A percentile compares a stretch with the other conserved stretches of the same genome.
Evolutionary conservation across 441 rosid species (phyloP).

Genomic region (Bruguiera hainesii): DNA sequence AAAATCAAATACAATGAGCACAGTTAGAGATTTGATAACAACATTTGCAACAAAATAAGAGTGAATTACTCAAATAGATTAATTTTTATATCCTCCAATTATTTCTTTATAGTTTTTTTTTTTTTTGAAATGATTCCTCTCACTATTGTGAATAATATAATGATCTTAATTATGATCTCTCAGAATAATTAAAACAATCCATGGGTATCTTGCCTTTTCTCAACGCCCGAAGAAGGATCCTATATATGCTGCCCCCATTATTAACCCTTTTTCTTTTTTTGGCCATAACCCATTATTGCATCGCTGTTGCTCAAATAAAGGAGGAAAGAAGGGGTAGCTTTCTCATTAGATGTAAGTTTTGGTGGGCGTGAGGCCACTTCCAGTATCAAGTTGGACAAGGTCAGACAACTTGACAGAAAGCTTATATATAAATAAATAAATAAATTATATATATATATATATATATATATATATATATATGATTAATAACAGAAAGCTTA

Average conservation of each 20-base stretch:
- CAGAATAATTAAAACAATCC: slow-evolving; percentile 3
- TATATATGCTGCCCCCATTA: not conserved
- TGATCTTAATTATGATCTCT: not conserved
- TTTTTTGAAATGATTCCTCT: slow-evolving; percentile 11
- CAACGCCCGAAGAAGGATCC: slow-evolving; percentile 1
- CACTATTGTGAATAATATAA: slow-evolving; percentile 5
- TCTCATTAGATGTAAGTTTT: no score
- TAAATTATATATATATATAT: no score
- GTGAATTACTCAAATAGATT: not conserved
- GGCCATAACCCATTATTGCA: no score
- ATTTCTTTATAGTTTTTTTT: not conserved
- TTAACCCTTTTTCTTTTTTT: no score
- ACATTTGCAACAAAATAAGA: no score
- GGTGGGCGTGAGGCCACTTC: no score
- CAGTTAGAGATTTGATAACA: no score
- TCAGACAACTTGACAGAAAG: slow-evolving; percentile 11
- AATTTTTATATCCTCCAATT: not conserved
- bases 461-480: not conserved
- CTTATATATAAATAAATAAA: no score
- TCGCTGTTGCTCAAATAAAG: no score
- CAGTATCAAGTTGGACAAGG: not conserved
- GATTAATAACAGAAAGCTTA: slow-evolving; percentile 13
- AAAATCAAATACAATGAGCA: no score
- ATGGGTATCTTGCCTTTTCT: slow-evolving; percentile 24
- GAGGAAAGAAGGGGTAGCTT: no score